These are phyloP conservation scores for Neophaeococcomyces aloes DNA, from an alignment of 2,329 filamentous ascomycete genomes.

Conservation along the genomic window DNA sequence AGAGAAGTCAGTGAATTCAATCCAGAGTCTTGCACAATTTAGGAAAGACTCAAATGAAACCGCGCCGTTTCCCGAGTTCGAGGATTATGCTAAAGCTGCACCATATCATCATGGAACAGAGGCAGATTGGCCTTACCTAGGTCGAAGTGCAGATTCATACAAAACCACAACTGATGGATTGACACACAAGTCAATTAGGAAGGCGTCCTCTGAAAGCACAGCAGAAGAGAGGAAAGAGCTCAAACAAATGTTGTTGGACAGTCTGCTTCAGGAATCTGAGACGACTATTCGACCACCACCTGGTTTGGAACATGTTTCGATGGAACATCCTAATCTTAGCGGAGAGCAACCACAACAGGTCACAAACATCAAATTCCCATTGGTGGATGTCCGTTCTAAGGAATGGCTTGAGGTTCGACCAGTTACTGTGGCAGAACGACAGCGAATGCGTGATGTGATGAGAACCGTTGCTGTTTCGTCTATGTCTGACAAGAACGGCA, in stretches of 20 bases:
- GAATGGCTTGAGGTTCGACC: conserved; percentile 5
- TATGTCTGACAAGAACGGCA: neutral
- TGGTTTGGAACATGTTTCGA: neutral
- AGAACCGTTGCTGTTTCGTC: neutral
- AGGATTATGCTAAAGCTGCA: too few species aligned
- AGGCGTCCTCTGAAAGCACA: neutral
- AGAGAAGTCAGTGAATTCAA: neutral
- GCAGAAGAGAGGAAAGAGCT: neutral
- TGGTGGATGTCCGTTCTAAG: neutral
- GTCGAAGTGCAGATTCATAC: neutral
- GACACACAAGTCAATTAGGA: neutral
- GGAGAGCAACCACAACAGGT: neutral
- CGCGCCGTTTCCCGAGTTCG: too few species aligned
- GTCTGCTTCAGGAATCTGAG: neutral
- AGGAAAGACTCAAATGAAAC: too few species aligned
- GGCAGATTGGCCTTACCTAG: conserved; percentile 3
- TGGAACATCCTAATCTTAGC: neutral
- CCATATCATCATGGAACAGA: neutral
- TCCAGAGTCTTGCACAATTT: too few species aligned
- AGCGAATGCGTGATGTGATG: neutral
- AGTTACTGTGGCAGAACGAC: neutral
- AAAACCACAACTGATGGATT: neutral
- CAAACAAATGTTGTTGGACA: neutral
- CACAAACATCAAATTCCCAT: conserved; percentile 5
- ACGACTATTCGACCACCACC: neutral